A percentile compares a stretch with the other conserved stretches of the same genome.
These are phyloP conservation scores for Leccinum fallax DNA, from an alignment of 1,284 basidiomycete genomes.

Conservation along the genomic window DNA sequence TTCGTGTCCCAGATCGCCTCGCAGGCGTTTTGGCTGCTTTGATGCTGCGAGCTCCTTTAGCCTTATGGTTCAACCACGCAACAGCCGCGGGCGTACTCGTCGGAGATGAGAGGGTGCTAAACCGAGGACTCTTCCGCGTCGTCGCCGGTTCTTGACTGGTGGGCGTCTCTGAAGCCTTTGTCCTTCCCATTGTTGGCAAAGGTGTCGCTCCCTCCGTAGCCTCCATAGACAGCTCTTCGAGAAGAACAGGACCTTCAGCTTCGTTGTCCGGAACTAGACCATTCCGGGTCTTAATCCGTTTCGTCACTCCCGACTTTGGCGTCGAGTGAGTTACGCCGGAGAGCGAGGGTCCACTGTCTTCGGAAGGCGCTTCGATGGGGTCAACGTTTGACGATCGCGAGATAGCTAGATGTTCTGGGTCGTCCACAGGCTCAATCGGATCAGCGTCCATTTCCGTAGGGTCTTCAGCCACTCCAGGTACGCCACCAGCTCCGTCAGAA, in stretches of 20 bases:
- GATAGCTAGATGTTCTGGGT: slow-evolving; percentile 17
- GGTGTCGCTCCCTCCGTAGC: slow-evolving; percentile 3
- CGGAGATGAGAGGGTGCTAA: slow-evolving; percentile 7
- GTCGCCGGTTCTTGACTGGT: slow-evolving; percentile 12
- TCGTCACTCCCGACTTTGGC: slow-evolving; percentile 33
- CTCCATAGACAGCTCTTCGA: slow-evolving; percentile 13
- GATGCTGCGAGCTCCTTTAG: slow-evolving; percentile 1
- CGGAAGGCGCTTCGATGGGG: slow-evolving; percentile 32
- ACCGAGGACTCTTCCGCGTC: slow-evolving; percentile 18
- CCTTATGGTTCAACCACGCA: slow-evolving; percentile 3
- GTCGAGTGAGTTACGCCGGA: slow-evolving; percentile 14
- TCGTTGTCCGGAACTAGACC: slow-evolving; percentile 30
- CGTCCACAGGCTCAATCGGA: slow-evolving; percentile 40
- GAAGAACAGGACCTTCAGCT: slow-evolving; percentile 19
- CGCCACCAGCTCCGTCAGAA: background rate
- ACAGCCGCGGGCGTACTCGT: slow-evolving; percentile 12
- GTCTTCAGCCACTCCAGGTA: background rate
- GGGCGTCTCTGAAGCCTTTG: background rate
- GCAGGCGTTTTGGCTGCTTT: slow-evolving; percentile 18
- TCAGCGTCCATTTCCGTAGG: slow-evolving; percentile 24
- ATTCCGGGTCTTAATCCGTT: slow-evolving; percentile 41
- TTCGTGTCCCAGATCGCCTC: slow-evolving; percentile 7
- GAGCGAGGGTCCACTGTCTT: slow-evolving; percentile 9
- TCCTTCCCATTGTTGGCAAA: slow-evolving; percentile 5
- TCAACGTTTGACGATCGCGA: slow-evolving; percentile 14